Evolutionary conservation across 805 yeast genomes (phyloP).

Genomic region (Tetrapisispora nanseiensis): DNA sequence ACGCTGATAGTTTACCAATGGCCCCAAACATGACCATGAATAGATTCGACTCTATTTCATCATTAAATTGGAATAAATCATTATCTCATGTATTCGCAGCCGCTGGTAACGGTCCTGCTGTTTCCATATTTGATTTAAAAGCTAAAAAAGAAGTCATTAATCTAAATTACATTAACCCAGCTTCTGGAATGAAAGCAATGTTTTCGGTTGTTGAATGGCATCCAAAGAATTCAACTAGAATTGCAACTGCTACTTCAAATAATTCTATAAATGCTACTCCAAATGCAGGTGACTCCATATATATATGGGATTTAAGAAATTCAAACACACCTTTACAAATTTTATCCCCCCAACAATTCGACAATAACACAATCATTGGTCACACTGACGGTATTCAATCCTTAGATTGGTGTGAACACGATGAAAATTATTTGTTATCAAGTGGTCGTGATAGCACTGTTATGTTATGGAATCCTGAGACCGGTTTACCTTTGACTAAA

Average conservation of each 20-base stretch:
- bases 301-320: constrained; percentile 92
- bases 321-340: constrained; percentile 80
- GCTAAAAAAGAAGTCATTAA: constrained; percentile 83
- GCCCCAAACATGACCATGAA: constrained; percentile 73
- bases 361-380: constrained; percentile 33
- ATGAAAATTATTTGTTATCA: constrained; percentile 69
- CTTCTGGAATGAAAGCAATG: constrained; percentile 46
- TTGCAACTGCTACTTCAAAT: constrained; percentile 78
- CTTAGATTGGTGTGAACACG: constrained; percentile 87
- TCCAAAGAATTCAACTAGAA: constrained; percentile 75
- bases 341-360: constrained; percentile 25
- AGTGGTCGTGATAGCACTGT: constrained; percentile 88
- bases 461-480: constrained; percentile 79
- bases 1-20: constrained; percentile 35
- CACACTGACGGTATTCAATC: constrained; percentile 84
- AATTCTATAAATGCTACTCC: constrained; percentile 52
- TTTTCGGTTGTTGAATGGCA: constrained; percentile 90
- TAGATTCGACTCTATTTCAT: constrained; percentile 69
- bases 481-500: constrained; percentile 65
- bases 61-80: constrained; percentile 81
- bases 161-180: constrained; percentile 54
- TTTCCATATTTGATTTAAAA: constrained; percentile 90
- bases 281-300: constrained; percentile 34
- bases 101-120: constrained; percentile 68
- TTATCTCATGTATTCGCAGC: constrained; percentile 82